Evolutionary conservation across 2,329 filamentous ascomycete genomes (phyloP).

Genomic region (Lasiodiplodia theobromae): DNA sequence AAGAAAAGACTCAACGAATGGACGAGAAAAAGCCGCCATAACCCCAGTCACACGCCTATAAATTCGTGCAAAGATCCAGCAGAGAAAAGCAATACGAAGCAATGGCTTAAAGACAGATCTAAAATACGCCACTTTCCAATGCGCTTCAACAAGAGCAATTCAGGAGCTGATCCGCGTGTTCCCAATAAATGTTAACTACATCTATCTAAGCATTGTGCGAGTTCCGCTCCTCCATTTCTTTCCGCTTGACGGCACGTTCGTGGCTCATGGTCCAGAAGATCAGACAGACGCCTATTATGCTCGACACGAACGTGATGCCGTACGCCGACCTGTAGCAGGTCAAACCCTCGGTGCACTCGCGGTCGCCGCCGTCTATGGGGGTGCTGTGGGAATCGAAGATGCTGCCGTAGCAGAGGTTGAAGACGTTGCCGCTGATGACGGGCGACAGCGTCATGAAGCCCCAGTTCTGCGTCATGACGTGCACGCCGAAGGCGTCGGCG

Average conservation of each 20-base stretch:
- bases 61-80: background rate
- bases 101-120: background rate
- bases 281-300: slow-evolving; percentile 71
- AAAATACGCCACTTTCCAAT: background rate
- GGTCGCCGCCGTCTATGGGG: slow-evolving; percentile 71
- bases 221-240: slow-evolving; percentile 39
- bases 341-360: slow-evolving; percentile 78
- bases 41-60: background rate
- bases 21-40: slow-evolving; percentile 6
- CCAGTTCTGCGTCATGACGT: slow-evolving; percentile 93
- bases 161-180: background rate
- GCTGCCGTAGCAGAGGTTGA: slow-evolving; percentile 87
- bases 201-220: slow-evolving; percentile 17
- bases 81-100: background rate
- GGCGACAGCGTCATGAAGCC: slow-evolving; percentile 91
- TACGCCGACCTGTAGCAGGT: slow-evolving; percentile 85
- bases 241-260: slow-evolving; percentile 53
- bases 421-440: slow-evolving; percentile 86
- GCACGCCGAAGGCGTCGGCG: slow-evolving; percentile 89
- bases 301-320: slow-evolving; percentile 76
- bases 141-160: background rate
- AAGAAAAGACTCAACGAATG: background rate
- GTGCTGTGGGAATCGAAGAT: slow-evolving; percentile 84
- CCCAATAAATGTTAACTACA: background rate
- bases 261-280: slow-evolving; percentile 74